Base-by-base conservation (phyloP, 225 moss, liverwort and hornwort genomes). In the Physcomitrium patens region DNA sequence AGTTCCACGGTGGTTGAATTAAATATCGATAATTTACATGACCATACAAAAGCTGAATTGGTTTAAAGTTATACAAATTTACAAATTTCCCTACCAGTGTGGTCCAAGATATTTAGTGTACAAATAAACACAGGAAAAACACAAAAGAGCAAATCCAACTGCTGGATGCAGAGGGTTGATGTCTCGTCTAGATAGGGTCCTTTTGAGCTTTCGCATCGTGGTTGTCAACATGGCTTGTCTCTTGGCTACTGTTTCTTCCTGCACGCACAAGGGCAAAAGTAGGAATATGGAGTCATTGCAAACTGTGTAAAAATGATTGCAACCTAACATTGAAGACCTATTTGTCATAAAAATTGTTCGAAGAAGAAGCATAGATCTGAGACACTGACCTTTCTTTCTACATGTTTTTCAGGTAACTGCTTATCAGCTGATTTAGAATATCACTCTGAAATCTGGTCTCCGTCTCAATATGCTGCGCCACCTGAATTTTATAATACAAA, bases 371-470 rank as follows among this genome's bases (percentile, higher is more conserved):
- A 27, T 60, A 15, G 31, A 60, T 37, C 60, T 14, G 3, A 16
- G 0, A 60, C 8, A 14, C 12, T 3, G 14, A 68, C 11, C 58
- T 63, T 42, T 8, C 23, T 17, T 41, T n/a, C 15, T 37, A 28
- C 50, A 28, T 0, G n/a, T 5, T 10, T 22, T 1, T 12, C 55
- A 5, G 22, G 58, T 1, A 23, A 59, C 23, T 18, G 65, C 91
- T 64, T 83, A 93, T 91, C 77, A 96, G 85, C 84, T 92, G 91
- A 74, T 63, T 86, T 60, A 94, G 81, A 48, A 94, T 84, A 62
- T 94, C 92, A 82, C 90, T 90, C 70, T 91, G 91, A 62, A 85
- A 82, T 78, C 81, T 94, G 14, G 93, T 91, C 84, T 97, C 91
- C n/a, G 78, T 69, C 68, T 94, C 91, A 59, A 97, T 94, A 28